Conservation (phyloP, 2,329 filamentous ascomycete species). For the Apiospora malaysiana region DNA sequence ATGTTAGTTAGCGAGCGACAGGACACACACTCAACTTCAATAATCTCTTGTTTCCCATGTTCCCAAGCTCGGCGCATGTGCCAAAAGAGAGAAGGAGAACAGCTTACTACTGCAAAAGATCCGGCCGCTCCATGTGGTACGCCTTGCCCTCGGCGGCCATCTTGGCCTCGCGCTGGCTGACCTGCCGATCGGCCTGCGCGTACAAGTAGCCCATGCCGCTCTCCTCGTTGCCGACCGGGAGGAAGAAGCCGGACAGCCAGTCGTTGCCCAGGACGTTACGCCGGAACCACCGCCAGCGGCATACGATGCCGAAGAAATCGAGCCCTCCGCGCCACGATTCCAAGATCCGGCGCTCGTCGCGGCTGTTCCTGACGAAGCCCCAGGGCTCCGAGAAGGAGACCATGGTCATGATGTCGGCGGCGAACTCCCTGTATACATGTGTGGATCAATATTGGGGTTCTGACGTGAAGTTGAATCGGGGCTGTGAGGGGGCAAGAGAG, state of each 20-base stretch:
- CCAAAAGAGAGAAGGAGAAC: constrained; percentile 22
- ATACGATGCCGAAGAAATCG: constrained; percentile 44
- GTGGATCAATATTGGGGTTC: neutral
- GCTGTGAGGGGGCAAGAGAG: neutral
- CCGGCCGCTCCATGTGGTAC: constrained; percentile 30
- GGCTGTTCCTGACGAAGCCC: constrained; percentile 45
- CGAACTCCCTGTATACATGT: constrained; percentile 38
- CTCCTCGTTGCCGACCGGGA: constrained; percentile 38
- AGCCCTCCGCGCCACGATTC: constrained; percentile 43
- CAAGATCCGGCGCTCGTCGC: constrained; percentile 44
- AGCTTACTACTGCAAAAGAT: constrained; percentile 42
- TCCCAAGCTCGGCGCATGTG: neutral
- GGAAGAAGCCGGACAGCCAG: constrained; percentile 30
- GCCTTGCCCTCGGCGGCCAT: constrained; percentile 26
- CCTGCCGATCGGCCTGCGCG: constrained; percentile 41
- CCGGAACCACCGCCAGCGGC: constrained; percentile 42
- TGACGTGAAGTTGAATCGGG: neutral
- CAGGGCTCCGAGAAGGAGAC: constrained; percentile 44
- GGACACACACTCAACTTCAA: neutral
- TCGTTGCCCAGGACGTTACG: constrained; percentile 37
- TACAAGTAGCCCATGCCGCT: constrained; percentile 45
- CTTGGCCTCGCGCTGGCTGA: constrained; percentile 34
- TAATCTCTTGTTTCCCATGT: neutral
- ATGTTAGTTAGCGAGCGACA: neutral
- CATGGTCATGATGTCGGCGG: constrained; percentile 48